Base-by-base conservation (phyloP, 2,329 filamentous ascomycete genomes). In the Sordariomycetes sp. region DNA sequence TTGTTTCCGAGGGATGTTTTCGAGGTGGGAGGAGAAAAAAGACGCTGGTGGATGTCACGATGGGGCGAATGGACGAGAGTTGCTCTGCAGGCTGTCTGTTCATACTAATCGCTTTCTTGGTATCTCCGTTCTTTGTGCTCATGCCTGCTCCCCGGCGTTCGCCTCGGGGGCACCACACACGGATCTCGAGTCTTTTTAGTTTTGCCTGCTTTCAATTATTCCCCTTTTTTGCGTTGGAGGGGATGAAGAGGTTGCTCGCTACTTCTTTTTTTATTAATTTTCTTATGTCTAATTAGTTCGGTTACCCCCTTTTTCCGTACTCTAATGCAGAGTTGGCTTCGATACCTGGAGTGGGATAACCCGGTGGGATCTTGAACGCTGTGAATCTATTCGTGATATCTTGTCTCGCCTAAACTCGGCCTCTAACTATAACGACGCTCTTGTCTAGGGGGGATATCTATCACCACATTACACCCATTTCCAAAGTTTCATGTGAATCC, bases 291-390 rank as follows among this genome's bases (percentile, higher is more conserved):
- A 70, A 68, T 68, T 62, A 63, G 65, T 65, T 65, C 53, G 57
- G 57, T 54, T 58, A 58, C 55, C 55, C 55, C 55, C 40, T 50
- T 18, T 32, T 32, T 32, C 28, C 62, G 61, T 61, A 63, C 64
- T 68, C 64, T 76, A 72, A 72, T 75, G 69, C 68, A 72, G 70
- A 73, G 69, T 68, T 69, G 68, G 68, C 70, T 72, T 74, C 68
- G 69, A 74, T 73, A 72, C 70, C 68, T 73, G 68, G 65, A 66
- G 68, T 35, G 50, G 35, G 37, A 37, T 32, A 40, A 43, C 16
- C 12, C 18, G 12, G 12, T 46, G 40, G 40, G 40, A 46, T 46
- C 40, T 46, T n/a, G 40, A 32, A 32, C 28, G 28, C 28, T 46
- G 40, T n/a, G 18, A 46, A n/a, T 46, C 16, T 16, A 46, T 46